A percentile compares a stretch with the other conserved stretches of the same genome.
phyloP scores from a whole-genome alignment of 192 early-diverging fungal genomes.

The Backusella liffmaniae region DNA sequence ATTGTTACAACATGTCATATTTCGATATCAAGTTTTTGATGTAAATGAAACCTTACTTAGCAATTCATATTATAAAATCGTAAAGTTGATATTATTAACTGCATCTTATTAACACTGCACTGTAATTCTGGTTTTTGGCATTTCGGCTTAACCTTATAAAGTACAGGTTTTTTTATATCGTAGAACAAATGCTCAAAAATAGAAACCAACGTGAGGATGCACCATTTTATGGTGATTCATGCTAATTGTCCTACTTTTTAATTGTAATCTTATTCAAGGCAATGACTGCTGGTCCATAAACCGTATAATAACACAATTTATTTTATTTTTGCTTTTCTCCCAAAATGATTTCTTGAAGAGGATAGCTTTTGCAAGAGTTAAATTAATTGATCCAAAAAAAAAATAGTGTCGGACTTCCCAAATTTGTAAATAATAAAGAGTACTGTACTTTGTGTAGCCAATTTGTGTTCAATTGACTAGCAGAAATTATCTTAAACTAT shows the following conservation, averaged over 20 bases:
- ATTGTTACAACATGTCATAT: not conserved
- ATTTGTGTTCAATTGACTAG: not conserved
- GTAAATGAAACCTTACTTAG: not conserved
- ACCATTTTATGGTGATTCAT: not conserved
- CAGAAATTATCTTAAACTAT: not conserved
- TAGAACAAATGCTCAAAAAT: not conserved
- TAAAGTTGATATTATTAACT: not conserved
- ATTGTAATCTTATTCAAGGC: not conserved
- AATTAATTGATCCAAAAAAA: not conserved
- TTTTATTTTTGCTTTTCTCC: not conserved
- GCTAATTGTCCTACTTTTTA: not conserved
- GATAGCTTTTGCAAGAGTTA: not conserved
- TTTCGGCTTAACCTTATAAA: not conserved
- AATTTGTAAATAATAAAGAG: not conserved
- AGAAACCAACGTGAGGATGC: not conserved
- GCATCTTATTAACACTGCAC: too few species aligned
- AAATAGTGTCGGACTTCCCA: not conserved
- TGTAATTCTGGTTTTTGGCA: too few species aligned
- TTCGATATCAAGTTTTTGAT: not conserved
- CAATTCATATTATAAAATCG: not conserved
- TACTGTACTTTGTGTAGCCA: not conserved
- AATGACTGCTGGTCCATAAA: not conserved
- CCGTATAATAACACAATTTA: not conserved
- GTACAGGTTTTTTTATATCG: not conserved
- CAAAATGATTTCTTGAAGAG: not conserved